These are phyloP conservation scores for Arabidopsis arenosa DNA, from an alignment of 345 rosid genomes.

Conservation along the genomic window DNA sequence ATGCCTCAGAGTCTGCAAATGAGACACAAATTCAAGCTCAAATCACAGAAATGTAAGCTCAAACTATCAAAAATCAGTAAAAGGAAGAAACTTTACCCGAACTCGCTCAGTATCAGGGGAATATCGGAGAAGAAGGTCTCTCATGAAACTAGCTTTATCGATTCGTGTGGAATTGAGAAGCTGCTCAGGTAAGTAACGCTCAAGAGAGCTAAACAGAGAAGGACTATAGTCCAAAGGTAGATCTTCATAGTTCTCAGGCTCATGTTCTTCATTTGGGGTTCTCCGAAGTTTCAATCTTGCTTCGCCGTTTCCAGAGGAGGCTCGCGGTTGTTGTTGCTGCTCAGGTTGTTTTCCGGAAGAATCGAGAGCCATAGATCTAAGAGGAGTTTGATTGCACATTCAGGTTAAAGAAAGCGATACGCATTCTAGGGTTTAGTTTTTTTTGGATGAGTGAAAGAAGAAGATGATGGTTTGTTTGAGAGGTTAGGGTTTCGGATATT, in stretches of 20 bases:
- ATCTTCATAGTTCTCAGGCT: conserved; percentile 84
- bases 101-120: conserved; percentile 73
- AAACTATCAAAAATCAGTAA: neutral
- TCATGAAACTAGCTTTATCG: conserved; percentile 67
- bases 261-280: conserved; percentile 66
- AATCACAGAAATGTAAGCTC: neutral
- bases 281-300: conserved; percentile 50
- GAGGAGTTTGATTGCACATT: conserved; percentile 38
- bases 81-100: conserved; percentile 54
- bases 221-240: conserved; percentile 70
- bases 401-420: conserved; percentile 31
- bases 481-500: conserved; percentile 48
- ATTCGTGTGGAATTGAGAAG: conserved; percentile 60
- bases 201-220: conserved; percentile 77
- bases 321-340: conserved; percentile 32
- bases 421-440: conserved; percentile 47
- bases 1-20: conserved; percentile 43
- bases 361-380: conserved; percentile 47
- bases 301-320: conserved; percentile 27
- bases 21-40: conserved; percentile 19
- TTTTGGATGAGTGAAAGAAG: conserved; percentile 27
- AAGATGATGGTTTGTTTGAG: conserved; percentile 47
- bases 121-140: conserved; percentile 70
- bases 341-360: conserved; percentile 41
- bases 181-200: conserved; percentile 71